phyloP scores from a whole-genome alignment of 495 filamentous ascomycete genomes.

The Podospora pseudoanserina region DNA sequence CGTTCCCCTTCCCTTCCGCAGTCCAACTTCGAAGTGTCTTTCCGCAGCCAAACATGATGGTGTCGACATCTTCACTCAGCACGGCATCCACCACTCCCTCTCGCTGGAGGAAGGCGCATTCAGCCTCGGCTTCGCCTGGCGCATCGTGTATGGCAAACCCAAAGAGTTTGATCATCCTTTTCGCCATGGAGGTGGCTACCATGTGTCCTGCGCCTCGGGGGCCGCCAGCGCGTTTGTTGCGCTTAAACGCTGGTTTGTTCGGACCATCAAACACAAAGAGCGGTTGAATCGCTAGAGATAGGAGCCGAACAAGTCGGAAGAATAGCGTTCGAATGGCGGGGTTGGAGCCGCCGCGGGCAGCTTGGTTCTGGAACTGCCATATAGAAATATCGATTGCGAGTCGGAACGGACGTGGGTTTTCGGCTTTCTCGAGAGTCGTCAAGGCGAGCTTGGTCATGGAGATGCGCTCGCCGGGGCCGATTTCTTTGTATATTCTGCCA shows the following conservation, averaged over 20 bases:
- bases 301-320: slow-evolving; percentile 81
- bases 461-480: slow-evolving; percentile 74
- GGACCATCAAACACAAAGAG: slow-evolving; percentile 95
- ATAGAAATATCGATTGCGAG: slow-evolving; percentile 95
- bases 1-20: slow-evolving; percentile 59
- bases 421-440: slow-evolving; percentile 64
- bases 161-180: slow-evolving; percentile 78
- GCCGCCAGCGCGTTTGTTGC: slow-evolving; percentile 61
- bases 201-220: slow-evolving; percentile 37
- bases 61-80: slow-evolving; percentile 95
- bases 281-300: slow-evolving; percentile 76
- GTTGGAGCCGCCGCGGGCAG: slow-evolving; percentile 81
- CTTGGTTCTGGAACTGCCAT: slow-evolving; percentile 93
- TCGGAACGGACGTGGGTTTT: slow-evolving; percentile 67
- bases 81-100: slow-evolving; percentile 90
- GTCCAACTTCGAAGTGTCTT: slow-evolving; percentile 80
- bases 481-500: slow-evolving; percentile 78
- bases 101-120: slow-evolving; percentile 83
- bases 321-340: slow-evolving; percentile 90
- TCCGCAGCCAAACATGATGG: slow-evolving; percentile 92
- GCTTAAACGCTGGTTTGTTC: slow-evolving; percentile 86
- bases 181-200: slow-evolving; percentile 59
- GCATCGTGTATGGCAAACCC: slow-evolving; percentile 82
- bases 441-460: slow-evolving; percentile 81
- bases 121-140: slow-evolving; percentile 94